phyloP scores from a whole-genome alignment of 495 filamentous ascomycete species.

The Tetracladium marchalianum region DNA sequence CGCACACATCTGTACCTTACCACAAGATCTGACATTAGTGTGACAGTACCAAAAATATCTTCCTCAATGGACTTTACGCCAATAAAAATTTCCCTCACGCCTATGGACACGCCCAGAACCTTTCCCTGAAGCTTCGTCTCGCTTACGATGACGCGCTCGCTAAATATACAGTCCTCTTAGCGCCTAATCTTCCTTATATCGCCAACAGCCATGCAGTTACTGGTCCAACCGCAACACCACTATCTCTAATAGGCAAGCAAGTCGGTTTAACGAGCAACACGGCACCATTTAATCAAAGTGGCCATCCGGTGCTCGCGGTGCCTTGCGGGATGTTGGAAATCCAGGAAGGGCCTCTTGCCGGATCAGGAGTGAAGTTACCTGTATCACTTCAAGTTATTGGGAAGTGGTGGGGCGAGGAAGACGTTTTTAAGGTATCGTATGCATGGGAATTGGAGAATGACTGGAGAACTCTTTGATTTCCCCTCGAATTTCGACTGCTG shows the following conservation, averaged over 20 bases:
- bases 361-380: conserved; percentile 27
- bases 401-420: conserved; percentile 35
- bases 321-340: conserved; percentile 35
- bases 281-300: conserved; percentile 43
- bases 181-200: conserved; percentile 32
- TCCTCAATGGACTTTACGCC: conserved; percentile 33
- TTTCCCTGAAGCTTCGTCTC: conserved; percentile 31
- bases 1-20: conserved; percentile 7
- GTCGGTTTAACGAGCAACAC: conserved; percentile 43
- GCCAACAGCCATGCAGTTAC: conserved; percentile 24
- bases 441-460: conserved; percentile 55
- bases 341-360: conserved; percentile 20
- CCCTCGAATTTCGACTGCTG: too few species aligned
- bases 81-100: conserved; percentile 27
- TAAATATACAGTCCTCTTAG: conserved; percentile 32
- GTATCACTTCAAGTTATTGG: conserved; percentile 42
- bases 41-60: conserved; percentile 29
- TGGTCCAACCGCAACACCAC: conserved; percentile 30
- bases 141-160: conserved; percentile 29
- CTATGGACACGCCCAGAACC: conserved; percentile 32
- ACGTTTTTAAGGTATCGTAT: conserved; percentile 31
- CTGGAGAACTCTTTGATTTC: conserved; percentile 19
- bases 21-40: conserved; percentile 15
- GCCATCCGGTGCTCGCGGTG: conserved; percentile 43
- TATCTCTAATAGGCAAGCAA: conserved; percentile 26